These are phyloP conservation scores for Magnusiomyces suaveolens DNA, from an alignment of 1,139 yeast species.

Conservation along the genomic window DNA sequence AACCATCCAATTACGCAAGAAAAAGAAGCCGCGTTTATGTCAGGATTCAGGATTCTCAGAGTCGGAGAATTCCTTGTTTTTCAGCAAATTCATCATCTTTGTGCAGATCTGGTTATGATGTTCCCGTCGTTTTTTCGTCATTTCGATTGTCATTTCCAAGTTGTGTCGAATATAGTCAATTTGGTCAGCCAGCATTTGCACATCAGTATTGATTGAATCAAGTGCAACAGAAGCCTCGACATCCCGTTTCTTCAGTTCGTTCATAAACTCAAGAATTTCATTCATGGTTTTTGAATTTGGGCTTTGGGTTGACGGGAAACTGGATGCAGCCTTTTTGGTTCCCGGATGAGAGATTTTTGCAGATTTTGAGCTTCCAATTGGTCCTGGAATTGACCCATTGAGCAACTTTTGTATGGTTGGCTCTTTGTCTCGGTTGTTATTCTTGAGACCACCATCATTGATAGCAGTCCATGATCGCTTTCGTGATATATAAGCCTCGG, in stretches of 20 bases:
- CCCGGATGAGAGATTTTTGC: neutral
- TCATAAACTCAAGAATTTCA: neutral
- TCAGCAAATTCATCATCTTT: neutral
- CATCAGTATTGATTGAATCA: neutral
- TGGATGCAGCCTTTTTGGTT: neutral
- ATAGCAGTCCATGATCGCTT: neutral
- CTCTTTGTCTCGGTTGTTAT: neutral
- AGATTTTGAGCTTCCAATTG: neutral
- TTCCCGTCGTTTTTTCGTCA: neutral
- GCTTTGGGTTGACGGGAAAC: neutral
- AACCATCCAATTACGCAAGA: too few species aligned
- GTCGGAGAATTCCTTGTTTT: neutral
- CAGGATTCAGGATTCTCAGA: too few species aligned
- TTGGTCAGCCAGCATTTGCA: neutral
- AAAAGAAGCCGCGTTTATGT: too few species aligned
- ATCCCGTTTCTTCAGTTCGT: neutral
- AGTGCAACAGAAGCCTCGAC: neutral
- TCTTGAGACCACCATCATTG: neutral
- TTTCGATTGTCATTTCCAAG: neutral
- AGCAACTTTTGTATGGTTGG: neutral
- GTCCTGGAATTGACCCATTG: neutral
- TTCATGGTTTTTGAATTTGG: neutral
- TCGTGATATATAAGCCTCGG: neutral
- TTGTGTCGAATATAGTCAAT: neutral
- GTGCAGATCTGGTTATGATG: neutral